A percentile compares a stretch with the other conserved stretches of the same genome.
Conservation (phyloP, 768 basidiomycete genomes). For the Calocera viscosa region DNA sequence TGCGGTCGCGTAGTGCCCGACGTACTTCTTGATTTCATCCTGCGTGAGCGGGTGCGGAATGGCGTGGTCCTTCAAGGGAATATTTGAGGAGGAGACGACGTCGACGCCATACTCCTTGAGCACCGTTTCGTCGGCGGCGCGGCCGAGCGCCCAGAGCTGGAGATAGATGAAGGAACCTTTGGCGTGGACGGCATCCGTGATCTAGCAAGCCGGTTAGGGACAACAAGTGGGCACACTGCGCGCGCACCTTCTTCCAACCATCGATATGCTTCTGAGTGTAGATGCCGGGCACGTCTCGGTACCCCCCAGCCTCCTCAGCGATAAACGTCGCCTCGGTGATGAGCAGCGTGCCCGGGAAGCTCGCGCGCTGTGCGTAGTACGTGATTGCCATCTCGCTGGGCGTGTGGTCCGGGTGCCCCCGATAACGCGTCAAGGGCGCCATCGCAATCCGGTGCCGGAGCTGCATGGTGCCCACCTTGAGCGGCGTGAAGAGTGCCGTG, state of each 20-base stretch:
- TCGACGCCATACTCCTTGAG: conserved; percentile 22
- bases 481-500: conserved; percentile 25
- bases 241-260: conserved; percentile 41
- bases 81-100: conserved; percentile 5
- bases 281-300: conserved; percentile 44
- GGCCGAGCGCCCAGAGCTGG: conserved; percentile 49
- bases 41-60: conserved; percentile 16
- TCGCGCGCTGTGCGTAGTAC: conserved; percentile 22
- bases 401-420: conserved; percentile 25
- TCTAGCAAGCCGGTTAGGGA: conserved; percentile 22
- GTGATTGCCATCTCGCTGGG: conserved; percentile 12
- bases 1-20: conserved; percentile 35
- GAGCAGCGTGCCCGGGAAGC: conserved; percentile 38
- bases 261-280: conserved; percentile 47
- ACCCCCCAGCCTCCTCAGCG: conserved; percentile 22
- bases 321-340: conserved; percentile 49
- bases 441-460: conserved; percentile 41
- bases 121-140: conserved; percentile 27
- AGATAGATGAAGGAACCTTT: conserved; percentile 40
- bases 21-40: conserved; percentile 22
- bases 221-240: conserved; percentile 7
- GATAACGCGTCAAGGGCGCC: conserved; percentile 40
- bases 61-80: conserved; percentile 11
- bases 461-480: conserved; percentile 23
- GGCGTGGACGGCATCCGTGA: conserved; percentile 47